phyloP scores from a whole-genome alignment of 2,329 filamentous ascomycete species.

The Fusarium succisae region DNA sequence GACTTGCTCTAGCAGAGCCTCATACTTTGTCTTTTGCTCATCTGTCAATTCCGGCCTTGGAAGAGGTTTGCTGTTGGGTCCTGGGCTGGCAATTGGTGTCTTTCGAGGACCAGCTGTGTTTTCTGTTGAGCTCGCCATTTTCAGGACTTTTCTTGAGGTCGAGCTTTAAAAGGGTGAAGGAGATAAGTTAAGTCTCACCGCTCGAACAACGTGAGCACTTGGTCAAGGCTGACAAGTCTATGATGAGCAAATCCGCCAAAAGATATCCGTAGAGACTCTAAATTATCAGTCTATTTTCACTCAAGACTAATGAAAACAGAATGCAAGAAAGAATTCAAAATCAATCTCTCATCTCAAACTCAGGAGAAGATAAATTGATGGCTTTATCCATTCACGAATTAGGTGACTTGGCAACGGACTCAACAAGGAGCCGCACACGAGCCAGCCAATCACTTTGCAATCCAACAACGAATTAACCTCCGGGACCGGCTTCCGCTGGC shows the following conservation, averaged over 20 bases:
- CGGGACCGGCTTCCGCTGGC: conserved; percentile 15
- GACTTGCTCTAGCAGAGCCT: conserved; percentile 75
- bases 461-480: background rate
- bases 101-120: conserved; percentile 46
- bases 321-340: background rate
- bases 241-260: background rate
- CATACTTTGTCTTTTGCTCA: conserved; percentile 86
- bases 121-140: conserved; percentile 35
- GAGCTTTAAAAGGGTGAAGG: background rate
- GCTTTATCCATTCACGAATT: conserved; percentile 1
- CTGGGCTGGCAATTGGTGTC: conserved; percentile 68
- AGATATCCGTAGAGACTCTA: background rate
- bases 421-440: conserved; percentile 21
- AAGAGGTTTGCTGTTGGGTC: conserved; percentile 65
- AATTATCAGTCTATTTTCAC: background rate
- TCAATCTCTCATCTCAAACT: background rate
- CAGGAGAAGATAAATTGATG: conserved; percentile 29
- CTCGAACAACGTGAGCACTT: conserved; percentile 18
- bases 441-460: conserved; percentile 6
- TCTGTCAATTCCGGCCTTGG: conserved; percentile 69
- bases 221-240: conserved; percentile 11
- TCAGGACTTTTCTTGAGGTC: background rate
- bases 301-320: background rate
- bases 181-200: conserved; percentile 30
- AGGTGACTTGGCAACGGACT: conserved; percentile 26